These are phyloP conservation scores for Pneumocystis canis DNA, from an alignment of 1,139 yeast species.

Conservation along the genomic window DNA sequence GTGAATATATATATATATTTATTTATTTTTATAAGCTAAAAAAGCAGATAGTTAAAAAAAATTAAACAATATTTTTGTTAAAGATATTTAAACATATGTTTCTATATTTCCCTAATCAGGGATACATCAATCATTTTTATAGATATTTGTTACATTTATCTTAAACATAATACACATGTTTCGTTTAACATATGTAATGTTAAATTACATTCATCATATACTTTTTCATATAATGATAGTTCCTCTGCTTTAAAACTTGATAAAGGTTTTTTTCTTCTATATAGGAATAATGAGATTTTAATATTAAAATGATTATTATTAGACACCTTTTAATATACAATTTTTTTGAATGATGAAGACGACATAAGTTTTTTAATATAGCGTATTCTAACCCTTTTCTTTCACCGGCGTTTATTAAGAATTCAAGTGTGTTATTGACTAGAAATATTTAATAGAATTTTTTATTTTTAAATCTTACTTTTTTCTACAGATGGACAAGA, in stretches of 20 bases:
- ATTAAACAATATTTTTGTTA: neutral
- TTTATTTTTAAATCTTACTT: neutral
- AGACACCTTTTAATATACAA: neutral
- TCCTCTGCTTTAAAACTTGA: neutral
- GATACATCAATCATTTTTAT: neutral
- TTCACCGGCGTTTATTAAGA: constrained; percentile 16
- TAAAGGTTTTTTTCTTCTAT: neutral
- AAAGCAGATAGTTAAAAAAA: constrained; percentile 18
- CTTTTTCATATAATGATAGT: neutral
- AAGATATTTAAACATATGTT: neutral
- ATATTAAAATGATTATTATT: neutral
- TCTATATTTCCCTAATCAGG: neutral
- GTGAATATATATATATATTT: constrained; percentile 58
- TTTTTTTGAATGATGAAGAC: constrained; percentile 9
- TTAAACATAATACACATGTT: neutral
- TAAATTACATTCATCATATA: neutral
- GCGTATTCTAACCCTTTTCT: constrained; percentile 16
- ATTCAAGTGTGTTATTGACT: constrained; percentile 14
- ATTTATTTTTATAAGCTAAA: constrained; percentile 15
- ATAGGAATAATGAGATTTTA: neutral
- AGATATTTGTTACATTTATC: neutral
- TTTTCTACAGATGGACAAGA: neutral
- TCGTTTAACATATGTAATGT: neutral
- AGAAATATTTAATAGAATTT: neutral
- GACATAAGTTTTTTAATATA: constrained; percentile 14